phyloP scores from a whole-genome alignment of 192 early-diverging fungal species.

The Diversispora epigaea region DNA sequence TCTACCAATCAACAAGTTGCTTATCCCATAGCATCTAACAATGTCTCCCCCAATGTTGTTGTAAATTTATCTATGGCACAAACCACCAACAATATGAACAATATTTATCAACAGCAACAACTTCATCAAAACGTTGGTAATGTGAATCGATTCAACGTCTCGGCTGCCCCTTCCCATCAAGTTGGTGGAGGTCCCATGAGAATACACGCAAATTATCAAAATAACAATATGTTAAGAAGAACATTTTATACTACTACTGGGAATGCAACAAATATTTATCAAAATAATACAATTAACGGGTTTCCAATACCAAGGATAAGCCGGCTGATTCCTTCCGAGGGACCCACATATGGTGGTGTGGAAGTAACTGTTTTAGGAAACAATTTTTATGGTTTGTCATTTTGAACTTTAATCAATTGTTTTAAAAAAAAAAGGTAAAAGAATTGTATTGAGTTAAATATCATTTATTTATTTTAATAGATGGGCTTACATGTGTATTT shows the following conservation, averaged over 20 bases:
- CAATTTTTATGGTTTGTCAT: conserved; percentile 64
- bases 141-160: conserved; percentile 30
- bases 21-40: background rate
- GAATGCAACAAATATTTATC: conserved; percentile 33
- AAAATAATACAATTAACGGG: conserved; percentile 34
- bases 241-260: background rate
- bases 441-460: no score
- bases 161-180: background rate
- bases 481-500: conserved; percentile 66
- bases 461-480: conserved; percentile 32
- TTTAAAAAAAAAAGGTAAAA: background rate
- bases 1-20: background rate
- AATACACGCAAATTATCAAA: background rate
- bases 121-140: conserved; percentile 33
- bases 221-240: background rate
- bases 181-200: conserved; percentile 16
- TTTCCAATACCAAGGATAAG: conserved; percentile 56
- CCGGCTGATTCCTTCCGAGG: conserved; percentile 77
- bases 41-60: conserved; percentile 1
- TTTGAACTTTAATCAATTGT: background rate
- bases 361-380: conserved; percentile 81
- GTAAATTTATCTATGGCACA: conserved; percentile 15
- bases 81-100: background rate
- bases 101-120: conserved; percentile 31
- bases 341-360: conserved; percentile 83